Conservation (phyloP, 2,329 filamentous ascomycete species). For the Rhinocladiella mackenziei region DNA sequence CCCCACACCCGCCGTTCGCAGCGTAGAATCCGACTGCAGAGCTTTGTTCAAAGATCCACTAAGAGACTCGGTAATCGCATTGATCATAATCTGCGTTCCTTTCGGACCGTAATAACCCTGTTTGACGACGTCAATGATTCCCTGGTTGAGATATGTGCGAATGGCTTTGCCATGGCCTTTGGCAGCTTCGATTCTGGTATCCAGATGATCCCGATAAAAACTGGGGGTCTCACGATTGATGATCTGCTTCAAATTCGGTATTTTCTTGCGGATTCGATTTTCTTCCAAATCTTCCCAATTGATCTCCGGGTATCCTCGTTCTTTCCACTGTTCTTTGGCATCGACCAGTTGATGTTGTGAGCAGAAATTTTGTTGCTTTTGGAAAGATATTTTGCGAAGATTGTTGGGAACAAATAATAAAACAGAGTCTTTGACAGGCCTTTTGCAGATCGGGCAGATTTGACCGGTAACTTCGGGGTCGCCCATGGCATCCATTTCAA, state of each 20-base stretch:
- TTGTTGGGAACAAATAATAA: conserved; percentile 19
- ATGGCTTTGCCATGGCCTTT: conserved; percentile 34
- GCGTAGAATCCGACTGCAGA: conserved; percentile 60
- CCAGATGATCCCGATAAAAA: conserved; percentile 58
- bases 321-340: conserved; percentile 39
- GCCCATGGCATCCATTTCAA: too few species aligned
- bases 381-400: conserved; percentile 19
- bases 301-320: conserved; percentile 64
- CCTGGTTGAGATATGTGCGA: conserved; percentile 46
- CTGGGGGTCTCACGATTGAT: conserved; percentile 56
- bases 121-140: conserved; percentile 52
- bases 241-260: conserved; percentile 54
- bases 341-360: conserved; percentile 23
- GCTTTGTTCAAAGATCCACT: conserved; percentile 57
- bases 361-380: conserved; percentile 27
- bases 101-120: conserved; percentile 81
- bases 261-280: conserved; percentile 50
- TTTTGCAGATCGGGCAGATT: conserved; percentile 15
- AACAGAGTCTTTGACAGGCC: conserved; percentile 4
- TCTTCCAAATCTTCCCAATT: conserved; percentile 64
- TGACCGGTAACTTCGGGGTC: conserved; percentile 1
- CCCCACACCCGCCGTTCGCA: conserved; percentile 63
- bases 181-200: conserved; percentile 27
- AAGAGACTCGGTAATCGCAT: conserved; percentile 19
- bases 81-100: conserved; percentile 66